These are phyloP conservation scores for Heliamphora pulchella DNA, from an alignment of 179 eudicot species.

Conservation along the genomic window DNA sequence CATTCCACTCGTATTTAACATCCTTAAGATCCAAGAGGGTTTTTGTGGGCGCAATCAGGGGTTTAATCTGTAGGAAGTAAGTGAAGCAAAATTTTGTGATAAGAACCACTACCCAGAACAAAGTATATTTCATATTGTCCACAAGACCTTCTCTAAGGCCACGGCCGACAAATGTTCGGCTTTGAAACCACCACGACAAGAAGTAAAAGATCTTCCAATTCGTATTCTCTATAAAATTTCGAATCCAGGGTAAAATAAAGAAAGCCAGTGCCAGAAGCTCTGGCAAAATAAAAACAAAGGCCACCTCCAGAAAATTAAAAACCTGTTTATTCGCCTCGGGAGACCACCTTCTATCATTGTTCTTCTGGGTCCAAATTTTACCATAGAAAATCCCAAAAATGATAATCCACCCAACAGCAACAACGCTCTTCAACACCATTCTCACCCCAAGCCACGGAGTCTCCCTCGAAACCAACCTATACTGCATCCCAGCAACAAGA, in stretches of 20 bases:
- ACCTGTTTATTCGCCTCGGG: conserved; percentile 41
- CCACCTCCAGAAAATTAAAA: conserved; percentile 50
- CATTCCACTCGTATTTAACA: conserved; percentile 57
- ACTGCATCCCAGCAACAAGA: conserved; percentile 93
- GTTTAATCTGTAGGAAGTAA: conserved; percentile 80
- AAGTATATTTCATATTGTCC: conserved; percentile 56
- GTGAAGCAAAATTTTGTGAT: conserved; percentile 71
- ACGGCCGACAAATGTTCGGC: conserved; percentile 71
- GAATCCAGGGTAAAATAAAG: conserved; percentile 71
- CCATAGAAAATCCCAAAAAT: conserved; percentile 73
- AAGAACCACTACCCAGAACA: conserved; percentile 68
- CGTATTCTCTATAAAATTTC: conserved; percentile 60
- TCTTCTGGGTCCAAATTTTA: conserved; percentile 69
- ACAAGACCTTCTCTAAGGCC: conserved; percentile 80
- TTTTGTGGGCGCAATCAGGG: conserved; percentile 67
- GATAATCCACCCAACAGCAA: conserved; percentile 63
- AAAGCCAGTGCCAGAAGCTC: conserved; percentile 64
- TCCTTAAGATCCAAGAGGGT: conserved; percentile 40
- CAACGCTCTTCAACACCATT: conserved; percentile 75
- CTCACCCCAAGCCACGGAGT: conserved; percentile 60
- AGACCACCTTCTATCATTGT: conserved; percentile 60
- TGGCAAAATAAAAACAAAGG: conserved; percentile 57
- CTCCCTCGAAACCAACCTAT: conserved; percentile 66
- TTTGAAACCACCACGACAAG: conserved; percentile 88
- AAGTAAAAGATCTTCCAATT: conserved; percentile 50